These are phyloP conservation scores for Petunia secreta DNA, from an alignment of 257 asterid species.

Conservation along the genomic window DNA sequence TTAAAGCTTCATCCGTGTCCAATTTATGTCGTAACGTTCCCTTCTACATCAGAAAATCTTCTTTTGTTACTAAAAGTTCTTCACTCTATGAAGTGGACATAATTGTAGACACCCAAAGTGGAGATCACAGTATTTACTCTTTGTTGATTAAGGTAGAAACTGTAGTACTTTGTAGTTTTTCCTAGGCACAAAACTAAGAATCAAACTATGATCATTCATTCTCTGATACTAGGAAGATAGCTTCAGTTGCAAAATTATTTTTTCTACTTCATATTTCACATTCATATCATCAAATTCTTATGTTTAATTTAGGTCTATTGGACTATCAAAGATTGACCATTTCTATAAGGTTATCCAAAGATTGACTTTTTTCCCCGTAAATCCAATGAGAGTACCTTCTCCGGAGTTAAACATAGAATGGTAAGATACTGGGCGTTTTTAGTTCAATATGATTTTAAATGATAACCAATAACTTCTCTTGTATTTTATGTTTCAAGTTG, in stretches of 20 bases:
- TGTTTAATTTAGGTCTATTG: not conserved
- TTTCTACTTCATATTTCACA: slow-evolving; percentile 3
- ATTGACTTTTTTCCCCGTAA: too few species aligned
- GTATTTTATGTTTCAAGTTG: not conserved
- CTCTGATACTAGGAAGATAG: slow-evolving; percentile 10
- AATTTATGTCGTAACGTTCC: not conserved
- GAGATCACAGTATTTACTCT: not conserved
- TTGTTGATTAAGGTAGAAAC: not conserved
- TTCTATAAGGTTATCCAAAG: too few species aligned
- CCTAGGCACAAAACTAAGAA: not conserved
- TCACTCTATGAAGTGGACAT: not conserved
- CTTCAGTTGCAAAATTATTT: slow-evolving; percentile 15
- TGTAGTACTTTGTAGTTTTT: not conserved
- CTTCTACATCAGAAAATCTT: not conserved
- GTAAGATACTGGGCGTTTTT: not conserved
- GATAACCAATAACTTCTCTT: slow-evolving; percentile 15
- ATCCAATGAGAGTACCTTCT: too few species aligned
- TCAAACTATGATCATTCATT: not conserved
- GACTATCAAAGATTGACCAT: too few species aligned
- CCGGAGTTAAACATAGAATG: not conserved
- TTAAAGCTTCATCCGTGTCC: not conserved
- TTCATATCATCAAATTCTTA: slow-evolving; percentile 1
- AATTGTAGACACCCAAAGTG: not conserved
- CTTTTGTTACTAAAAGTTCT: not conserved
- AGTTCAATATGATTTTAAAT: slow-evolving; percentile 12